Evolutionary conservation across 495 filamentous ascomycete species (phyloP).

Genomic region (Neurospora sp.): DNA sequence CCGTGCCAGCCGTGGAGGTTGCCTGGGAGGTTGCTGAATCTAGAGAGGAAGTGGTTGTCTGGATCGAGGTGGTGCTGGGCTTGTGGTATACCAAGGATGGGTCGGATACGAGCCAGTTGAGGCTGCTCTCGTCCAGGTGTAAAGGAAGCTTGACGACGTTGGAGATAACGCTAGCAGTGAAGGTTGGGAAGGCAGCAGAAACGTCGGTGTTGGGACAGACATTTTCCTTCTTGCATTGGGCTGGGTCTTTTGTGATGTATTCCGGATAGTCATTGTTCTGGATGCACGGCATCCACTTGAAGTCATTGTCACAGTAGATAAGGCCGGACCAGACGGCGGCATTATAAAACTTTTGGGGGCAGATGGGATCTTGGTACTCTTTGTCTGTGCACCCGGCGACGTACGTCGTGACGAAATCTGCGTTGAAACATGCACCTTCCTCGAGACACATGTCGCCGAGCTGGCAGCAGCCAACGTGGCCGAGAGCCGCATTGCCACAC

Average conservation of each 20-base stretch:
- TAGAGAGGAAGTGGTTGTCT: background rate
- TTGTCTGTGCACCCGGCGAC: conserved; percentile 25
- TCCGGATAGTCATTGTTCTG: background rate
- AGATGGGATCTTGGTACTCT: conserved; percentile 7
- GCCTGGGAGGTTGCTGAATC: background rate
- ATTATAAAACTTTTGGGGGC: conserved; percentile 11
- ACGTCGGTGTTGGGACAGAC: background rate
- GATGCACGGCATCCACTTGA: background rate
- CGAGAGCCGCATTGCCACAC: too few species aligned
- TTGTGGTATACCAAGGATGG: background rate
- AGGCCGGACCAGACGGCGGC: background rate
- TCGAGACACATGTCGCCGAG: too few species aligned
- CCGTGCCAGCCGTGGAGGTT: background rate
- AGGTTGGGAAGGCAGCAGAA: background rate
- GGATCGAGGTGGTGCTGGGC: background rate
- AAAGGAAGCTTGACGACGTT: background rate
- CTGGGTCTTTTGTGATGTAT: background rate
- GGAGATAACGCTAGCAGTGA: background rate
- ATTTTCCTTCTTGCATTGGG: background rate
- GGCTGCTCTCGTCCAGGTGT: background rate
- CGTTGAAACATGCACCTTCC: too few species aligned
- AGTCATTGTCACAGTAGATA: background rate
- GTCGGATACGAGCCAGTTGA: background rate
- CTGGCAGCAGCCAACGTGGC: too few species aligned
- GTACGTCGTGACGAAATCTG: background rate